phyloP scores from a whole-genome alignment of 176 grass and related monocot species.

The Metroxylon sagu region DNA sequence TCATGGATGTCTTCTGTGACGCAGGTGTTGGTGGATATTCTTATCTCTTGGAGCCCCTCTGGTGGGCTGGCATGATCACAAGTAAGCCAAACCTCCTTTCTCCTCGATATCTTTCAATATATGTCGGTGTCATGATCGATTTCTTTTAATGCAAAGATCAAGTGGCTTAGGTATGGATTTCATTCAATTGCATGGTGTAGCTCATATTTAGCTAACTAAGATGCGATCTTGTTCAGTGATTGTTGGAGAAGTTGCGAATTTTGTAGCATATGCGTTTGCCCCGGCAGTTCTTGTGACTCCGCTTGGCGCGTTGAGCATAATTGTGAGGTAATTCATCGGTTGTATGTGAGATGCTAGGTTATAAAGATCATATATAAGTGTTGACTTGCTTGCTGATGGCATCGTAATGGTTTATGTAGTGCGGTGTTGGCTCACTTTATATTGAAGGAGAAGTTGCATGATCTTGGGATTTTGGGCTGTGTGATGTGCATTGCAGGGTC shows the following conservation, averaged over 20 bases:
- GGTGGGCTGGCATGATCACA: slow-evolving; percentile 96
- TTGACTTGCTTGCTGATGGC: not conserved
- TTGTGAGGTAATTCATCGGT: slow-evolving; percentile 48
- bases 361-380: no score
- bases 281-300: slow-evolving; percentile 89
- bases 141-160: no score
- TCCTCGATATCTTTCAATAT: not conserved
- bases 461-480: slow-evolving; percentile 72
- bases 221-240: slow-evolving; percentile 45
- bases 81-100: slow-evolving; percentile 42
- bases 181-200: no score
- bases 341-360: not conserved
- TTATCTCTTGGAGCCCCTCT: slow-evolving; percentile 84
- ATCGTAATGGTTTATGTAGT: slow-evolving; percentile 27
- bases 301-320: slow-evolving; percentile 92
- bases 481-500: slow-evolving; percentile 92
- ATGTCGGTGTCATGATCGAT: no score
- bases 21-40: slow-evolving; percentile 88
- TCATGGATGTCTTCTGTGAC: not conserved
- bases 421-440: slow-evolving; percentile 94
- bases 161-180: no score
- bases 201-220: no score
- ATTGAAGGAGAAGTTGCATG: slow-evolving; percentile 80
- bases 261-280: slow-evolving; percentile 89
- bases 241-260: slow-evolving; percentile 86